Evolutionary conservation across 176 grass and related monocot genomes (phyloP), one percentile per base, ranked within the genome.

Genomic region (Cocos nucifera): DNA sequence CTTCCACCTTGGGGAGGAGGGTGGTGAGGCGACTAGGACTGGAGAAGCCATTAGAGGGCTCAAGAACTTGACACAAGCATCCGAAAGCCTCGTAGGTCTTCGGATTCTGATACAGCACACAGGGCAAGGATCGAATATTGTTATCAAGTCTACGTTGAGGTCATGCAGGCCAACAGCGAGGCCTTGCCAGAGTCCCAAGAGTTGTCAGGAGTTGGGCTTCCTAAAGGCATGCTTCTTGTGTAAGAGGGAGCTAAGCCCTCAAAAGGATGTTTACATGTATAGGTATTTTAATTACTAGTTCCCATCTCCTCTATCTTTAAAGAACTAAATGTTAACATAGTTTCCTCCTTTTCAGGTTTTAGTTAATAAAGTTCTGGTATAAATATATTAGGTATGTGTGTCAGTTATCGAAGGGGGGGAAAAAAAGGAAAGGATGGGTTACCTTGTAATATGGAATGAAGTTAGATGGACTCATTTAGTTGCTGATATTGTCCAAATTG

Each of bases 1-100:
- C 76, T 89, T 95, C 76, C 70, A 83, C 58, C 73, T 95, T 12
- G 85, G 79, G 48, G 89, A 89, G 39, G 90, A 86, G 82, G 82
- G 59, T 75, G 77, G 50, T n/a, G 72, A 53, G 2, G 57, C 58
- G 39, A 65, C 65, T 4, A 22, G 15, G 15, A 58, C 7, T 0
- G 55, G 0, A 19, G 53, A 16, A 22, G 21, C 20, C 67, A 50
- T 22, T 49, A 27, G 32, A 58, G 20, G 54, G 54, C 64, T 30
- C 57, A 60, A 64, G 53, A 53, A 51, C 62, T 58, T 48, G 54
- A 22, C 16, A 39, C 25, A 19, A 49, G 5, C 48, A 63, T 0
- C 57, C 32, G 73, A 77, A n/a, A 77, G 85, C 19, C 82, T 95
- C 49, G 73, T 78, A 15, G 79, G 85, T 15, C 82, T 95, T 28